Conservation (phyloP, 2,329 filamentous ascomycete genomes). For the Shiraia sp. region DNA sequence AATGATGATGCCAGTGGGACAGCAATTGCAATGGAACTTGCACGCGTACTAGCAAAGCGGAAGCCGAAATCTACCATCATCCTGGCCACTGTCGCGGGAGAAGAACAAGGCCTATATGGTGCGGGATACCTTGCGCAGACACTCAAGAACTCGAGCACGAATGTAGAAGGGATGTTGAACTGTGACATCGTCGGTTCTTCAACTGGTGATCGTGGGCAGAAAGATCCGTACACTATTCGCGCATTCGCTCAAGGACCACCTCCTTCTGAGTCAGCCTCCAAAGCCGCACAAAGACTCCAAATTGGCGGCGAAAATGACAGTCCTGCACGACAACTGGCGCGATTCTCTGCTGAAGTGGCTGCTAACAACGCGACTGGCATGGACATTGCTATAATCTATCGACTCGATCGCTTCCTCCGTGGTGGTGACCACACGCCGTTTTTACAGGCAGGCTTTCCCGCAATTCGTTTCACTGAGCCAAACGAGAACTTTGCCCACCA, state of each 20-base stretch:
- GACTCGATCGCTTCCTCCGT: conserved; percentile 59
- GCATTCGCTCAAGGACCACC: conserved; percentile 58
- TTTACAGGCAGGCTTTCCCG: conserved; percentile 59
- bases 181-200: conserved; percentile 62
- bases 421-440: conserved; percentile 62
- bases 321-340: conserved; percentile 58
- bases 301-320: conserved; percentile 57
- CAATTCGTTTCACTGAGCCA: conserved; percentile 61
- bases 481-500: conserved; percentile 62
- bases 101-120: conserved; percentile 62
- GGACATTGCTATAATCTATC: conserved; percentile 61
- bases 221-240: conserved; percentile 58
- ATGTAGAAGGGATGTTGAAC: conserved; percentile 62
- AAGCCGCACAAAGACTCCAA: conserved; percentile 46
- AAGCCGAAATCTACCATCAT: conserved; percentile 58
- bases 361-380: conserved; percentile 57
- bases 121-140: conserved; percentile 57
- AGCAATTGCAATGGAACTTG: conserved; percentile 60
- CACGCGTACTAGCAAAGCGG: conserved; percentile 55
- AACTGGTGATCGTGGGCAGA: conserved; percentile 50
- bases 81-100: conserved; percentile 61
- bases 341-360: conserved; percentile 60
- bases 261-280: conserved; percentile 47
- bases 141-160: conserved; percentile 55
- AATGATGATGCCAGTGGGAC: conserved; percentile 63